Percentiles rank a stretch among this genome's conserved stretches.
phyloP scores from a whole-genome alignment of 352 stramenopile genomes.

The Phytopythium aichiense region DNA sequence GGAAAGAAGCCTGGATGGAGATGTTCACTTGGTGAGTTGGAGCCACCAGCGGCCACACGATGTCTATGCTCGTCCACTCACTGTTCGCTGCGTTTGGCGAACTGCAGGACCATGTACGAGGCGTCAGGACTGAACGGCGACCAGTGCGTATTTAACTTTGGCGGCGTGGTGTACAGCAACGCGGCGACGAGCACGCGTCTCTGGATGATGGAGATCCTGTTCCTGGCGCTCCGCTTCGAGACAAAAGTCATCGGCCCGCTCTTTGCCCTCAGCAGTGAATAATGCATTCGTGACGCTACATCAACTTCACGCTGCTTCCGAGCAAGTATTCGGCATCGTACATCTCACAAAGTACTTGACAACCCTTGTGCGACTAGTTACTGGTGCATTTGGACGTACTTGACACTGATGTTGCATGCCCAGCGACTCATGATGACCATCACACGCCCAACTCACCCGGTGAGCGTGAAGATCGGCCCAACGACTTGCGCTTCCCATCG shows the following conservation, averaged over 20 bases:
- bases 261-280: constrained; percentile 19
- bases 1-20: constrained; percentile 45
- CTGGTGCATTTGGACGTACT: not conserved
- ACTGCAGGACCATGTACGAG: constrained; percentile 42
- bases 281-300: not conserved
- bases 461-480: constrained; percentile 19
- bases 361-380: not conserved
- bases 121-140: constrained; percentile 20
- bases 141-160: constrained; percentile 41
- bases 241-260: constrained; percentile 38
- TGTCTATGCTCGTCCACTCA: not conserved
- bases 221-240: constrained; percentile 60
- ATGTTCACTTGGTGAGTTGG: constrained; percentile 47
- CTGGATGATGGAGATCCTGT: constrained; percentile 66
- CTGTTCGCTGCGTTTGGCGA: constrained; percentile 1
- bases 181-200: constrained; percentile 32
- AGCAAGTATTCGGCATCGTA: not conserved
- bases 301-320: not conserved
- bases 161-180: constrained; percentile 38
- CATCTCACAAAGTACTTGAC: not conserved
- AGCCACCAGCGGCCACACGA: not conserved
- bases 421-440: not conserved
- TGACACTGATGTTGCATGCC: not conserved
- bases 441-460: constrained; percentile 6
- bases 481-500: constrained; percentile 24